Percentiles rank a stretch among this genome's conserved stretches.
phyloP scores from a whole-genome alignment of 2,329 filamentous ascomycete genomes.

The Pseudogymnoascus sp. region DNA sequence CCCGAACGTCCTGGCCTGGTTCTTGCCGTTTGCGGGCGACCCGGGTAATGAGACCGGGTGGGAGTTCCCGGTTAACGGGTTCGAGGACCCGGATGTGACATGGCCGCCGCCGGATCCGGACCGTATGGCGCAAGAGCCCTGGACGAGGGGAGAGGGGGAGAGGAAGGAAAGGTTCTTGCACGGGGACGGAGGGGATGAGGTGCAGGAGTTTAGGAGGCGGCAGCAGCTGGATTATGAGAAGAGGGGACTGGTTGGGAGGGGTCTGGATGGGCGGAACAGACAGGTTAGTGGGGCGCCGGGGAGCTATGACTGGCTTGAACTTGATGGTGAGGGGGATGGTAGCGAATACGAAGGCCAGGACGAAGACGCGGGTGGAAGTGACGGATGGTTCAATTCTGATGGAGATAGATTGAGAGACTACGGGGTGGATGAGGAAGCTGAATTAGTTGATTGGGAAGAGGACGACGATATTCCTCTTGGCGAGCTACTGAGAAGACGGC shows the following conservation, averaged over 20 bases:
- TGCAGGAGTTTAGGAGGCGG: constrained; percentile 41
- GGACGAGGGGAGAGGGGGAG: constrained; percentile 13
- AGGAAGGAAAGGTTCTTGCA: constrained; percentile 14
- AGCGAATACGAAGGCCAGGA: constrained; percentile 27
- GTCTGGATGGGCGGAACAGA: constrained; percentile 15
- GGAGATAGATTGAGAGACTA: constrained; percentile 69
- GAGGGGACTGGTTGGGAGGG: constrained; percentile 13
- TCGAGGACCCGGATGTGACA: constrained; percentile 54
- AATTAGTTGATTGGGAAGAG: constrained; percentile 39
- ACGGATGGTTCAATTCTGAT: constrained; percentile 65
- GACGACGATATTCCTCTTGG: constrained; percentile 61
- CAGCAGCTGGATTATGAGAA: constrained; percentile 42
- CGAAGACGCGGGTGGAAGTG: constrained; percentile 37
- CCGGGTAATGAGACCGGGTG: constrained; percentile 35
- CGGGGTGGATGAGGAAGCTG: constrained; percentile 69
- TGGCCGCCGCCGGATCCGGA: constrained; percentile 60
- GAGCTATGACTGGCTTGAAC: constrained; percentile 6
- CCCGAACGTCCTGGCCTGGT: constrained; percentile 56
- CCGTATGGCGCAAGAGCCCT: constrained; percentile 35
- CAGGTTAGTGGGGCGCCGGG: constrained; percentile 5
- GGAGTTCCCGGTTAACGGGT: constrained; percentile 67
- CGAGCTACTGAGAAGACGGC: constrained; percentile 54
- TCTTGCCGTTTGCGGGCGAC: constrained; percentile 49
- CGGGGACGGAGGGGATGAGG: constrained; percentile 29
- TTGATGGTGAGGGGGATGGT: constrained; percentile 17